phyloP scores from a whole-genome alignment of 2,329 filamentous ascomycete genomes.

The Scedosporium dehoogii region DNA sequence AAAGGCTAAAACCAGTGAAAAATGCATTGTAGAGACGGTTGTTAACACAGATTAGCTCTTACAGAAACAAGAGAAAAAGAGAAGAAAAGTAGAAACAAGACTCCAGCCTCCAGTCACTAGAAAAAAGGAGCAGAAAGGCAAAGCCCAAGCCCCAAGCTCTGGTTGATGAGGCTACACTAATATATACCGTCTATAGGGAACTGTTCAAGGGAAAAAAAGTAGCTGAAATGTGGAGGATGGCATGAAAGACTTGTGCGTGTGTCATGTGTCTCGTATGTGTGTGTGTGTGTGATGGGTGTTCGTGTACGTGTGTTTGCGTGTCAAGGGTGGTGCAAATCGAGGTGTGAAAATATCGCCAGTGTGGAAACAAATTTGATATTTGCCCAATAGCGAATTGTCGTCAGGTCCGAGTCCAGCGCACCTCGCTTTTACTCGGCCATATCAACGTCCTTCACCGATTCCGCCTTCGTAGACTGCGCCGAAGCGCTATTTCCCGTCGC shows the following conservation, averaged over 20 bases:
- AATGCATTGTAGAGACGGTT: neutral
- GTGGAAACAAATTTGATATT: neutral
- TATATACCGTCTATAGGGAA: slow-evolving; percentile 1
- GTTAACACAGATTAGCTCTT: neutral
- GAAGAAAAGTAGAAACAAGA: neutral
- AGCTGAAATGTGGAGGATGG: neutral
- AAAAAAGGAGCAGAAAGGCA: neutral
- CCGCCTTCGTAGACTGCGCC: neutral
- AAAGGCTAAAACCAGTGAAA: neutral
- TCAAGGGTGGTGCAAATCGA: too few species aligned
- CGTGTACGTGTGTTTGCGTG: too few species aligned
- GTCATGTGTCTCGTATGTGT: too few species aligned
- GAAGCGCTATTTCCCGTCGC: neutral
- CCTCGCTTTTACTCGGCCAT: neutral
- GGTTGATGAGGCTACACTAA: neutral
- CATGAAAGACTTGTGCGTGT: too few species aligned
- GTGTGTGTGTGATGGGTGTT: too few species aligned
- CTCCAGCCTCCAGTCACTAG: neutral
- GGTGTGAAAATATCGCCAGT: too few species aligned
- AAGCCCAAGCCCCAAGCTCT: neutral
- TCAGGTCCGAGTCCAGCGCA: neutral
- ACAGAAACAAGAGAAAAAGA: neutral
- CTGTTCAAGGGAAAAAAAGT: neutral
- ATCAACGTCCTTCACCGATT: neutral
- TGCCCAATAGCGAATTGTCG: neutral